Base-by-base conservation (phyloP, 768 basidiomycete genomes). In the Mycena epipterygia region DNA sequence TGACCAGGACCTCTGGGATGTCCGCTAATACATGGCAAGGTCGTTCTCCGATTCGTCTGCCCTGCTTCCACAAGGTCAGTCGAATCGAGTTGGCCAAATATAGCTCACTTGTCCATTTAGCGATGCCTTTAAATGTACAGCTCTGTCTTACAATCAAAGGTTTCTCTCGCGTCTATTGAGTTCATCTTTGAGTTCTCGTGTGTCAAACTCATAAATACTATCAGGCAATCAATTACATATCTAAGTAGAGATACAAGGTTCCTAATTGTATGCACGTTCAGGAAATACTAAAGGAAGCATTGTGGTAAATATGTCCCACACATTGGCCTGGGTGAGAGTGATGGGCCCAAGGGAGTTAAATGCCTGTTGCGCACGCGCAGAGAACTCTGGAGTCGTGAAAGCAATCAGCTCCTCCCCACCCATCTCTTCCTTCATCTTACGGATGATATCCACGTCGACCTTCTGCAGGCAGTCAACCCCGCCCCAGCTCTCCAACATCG, bases 381-480 rank as follows among this genome's bases (percentile, higher is more conserved):
- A 9, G n/a, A 70, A 70, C 48, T 70, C 44, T 7, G 35, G 27
- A 0, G 29, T 51, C 11, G 62, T 16, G 48, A 70, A 70, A 7
- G 35, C 55, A 30, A 70, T 60, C 14, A 70, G 41, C 1, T 17
- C 53, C 12, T 63, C 68, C 17, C 68, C 61, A 11, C 68, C 62
- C 33, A 70, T 42, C 2, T 70, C 68, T 21, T 32, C 46, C 35
- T 64, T 64, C 68, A 70, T 64, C 46, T 70, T 61, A 8, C 29
- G 44, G 33, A 70, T 49, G 27, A 70, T 21, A 2, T 51, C 61
- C 11, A 37, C n/a, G 46, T 56, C 57, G 9, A 80, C 72, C 0
- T 67, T 67, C 13, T 74, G 65, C 2, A 85, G 74, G 44, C 75
- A 80, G 61, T 83, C 76, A 6, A 57, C 25, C 0, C 78, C 78